phyloP scores from a whole-genome alignment of 2,329 filamentous ascomycete species.

The Metarhizium album region DNA sequence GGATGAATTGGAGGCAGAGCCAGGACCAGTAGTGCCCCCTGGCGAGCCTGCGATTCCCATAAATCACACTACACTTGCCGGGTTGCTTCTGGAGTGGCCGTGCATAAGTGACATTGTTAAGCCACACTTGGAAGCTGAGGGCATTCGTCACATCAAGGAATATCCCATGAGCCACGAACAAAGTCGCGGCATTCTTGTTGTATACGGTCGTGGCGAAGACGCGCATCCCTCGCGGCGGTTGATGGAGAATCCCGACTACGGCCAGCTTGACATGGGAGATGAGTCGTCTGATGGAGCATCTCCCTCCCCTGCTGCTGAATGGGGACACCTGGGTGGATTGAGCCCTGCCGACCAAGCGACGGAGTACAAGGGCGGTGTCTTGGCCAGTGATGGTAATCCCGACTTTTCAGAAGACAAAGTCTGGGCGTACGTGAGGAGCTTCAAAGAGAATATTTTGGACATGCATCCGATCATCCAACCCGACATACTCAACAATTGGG shows the following conservation, averaged over 20 bases:
- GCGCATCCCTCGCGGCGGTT: slow-evolving; percentile 44
- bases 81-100: slow-evolving; percentile 65
- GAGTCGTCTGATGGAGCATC: slow-evolving; percentile 44
- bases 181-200: slow-evolving; percentile 58
- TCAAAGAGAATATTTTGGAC: slow-evolving; percentile 50
- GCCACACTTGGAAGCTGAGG: slow-evolving; percentile 34
- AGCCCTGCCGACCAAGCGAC: slow-evolving; percentile 30
- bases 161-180: slow-evolving; percentile 73
- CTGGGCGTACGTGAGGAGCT: slow-evolving; percentile 43
- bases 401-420: slow-evolving; percentile 43
- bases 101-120: slow-evolving; percentile 55
- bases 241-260: slow-evolving; percentile 27
- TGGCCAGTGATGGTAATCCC: slow-evolving; percentile 36
- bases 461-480: slow-evolving; percentile 55
- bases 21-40: slow-evolving; percentile 40
- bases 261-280: slow-evolving; percentile 30
- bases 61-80: slow-evolving; percentile 85
- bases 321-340: slow-evolving; percentile 46
- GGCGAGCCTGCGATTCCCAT: slow-evolving; percentile 63
- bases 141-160: slow-evolving; percentile 48
- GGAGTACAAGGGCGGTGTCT: slow-evolving; percentile 27
- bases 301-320: slow-evolving; percentile 43
- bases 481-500: slow-evolving; percentile 39
- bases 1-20: slow-evolving; percentile 40
- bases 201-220: slow-evolving; percentile 73